Conservation (phyloP, 116 monocot species). For the Iris pallida region DNA sequence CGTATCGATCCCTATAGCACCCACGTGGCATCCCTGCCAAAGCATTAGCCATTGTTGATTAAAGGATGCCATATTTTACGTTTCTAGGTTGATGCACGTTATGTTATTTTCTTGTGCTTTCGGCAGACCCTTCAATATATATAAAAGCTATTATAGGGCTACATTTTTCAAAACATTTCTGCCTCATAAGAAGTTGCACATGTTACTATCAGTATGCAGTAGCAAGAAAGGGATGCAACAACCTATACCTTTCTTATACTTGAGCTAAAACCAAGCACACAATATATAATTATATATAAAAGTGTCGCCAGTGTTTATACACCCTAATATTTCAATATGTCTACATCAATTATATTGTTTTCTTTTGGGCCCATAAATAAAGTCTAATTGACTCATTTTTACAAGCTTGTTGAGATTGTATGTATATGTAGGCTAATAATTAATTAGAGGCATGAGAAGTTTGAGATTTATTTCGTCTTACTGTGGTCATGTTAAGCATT, state of each 20-base stretch:
- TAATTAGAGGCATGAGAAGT: background rate
- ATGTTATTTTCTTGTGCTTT: too few relatives aligned
- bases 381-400: background rate
- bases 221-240: constrained; percentile 25
- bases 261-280: background rate
- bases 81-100: too few relatives aligned
- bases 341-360: background rate
- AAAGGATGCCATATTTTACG: too few relatives aligned
- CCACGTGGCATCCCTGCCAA: too few relatives aligned
- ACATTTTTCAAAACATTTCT: background rate
- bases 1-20: too few relatives aligned
- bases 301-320: background rate
- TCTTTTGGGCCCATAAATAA: background rate
- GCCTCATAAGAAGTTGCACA: constrained; percentile 5
- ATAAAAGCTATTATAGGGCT: too few relatives aligned
- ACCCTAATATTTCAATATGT: background rate
- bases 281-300: background rate
- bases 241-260: constrained; percentile 11
- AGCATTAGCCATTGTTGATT: too few relatives aligned
- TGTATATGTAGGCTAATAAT: background rate
- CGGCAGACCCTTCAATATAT: too few relatives aligned
- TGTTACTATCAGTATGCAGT: constrained; percentile 20
- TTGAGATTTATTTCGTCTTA: background rate
- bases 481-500: background rate
- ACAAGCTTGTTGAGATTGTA: background rate